Evolutionary conservation across 305 asterid genomes (phyloP), one percentile per base, ranked within the genome.

Genomic region (Stenogyne calaminthoides): DNA sequence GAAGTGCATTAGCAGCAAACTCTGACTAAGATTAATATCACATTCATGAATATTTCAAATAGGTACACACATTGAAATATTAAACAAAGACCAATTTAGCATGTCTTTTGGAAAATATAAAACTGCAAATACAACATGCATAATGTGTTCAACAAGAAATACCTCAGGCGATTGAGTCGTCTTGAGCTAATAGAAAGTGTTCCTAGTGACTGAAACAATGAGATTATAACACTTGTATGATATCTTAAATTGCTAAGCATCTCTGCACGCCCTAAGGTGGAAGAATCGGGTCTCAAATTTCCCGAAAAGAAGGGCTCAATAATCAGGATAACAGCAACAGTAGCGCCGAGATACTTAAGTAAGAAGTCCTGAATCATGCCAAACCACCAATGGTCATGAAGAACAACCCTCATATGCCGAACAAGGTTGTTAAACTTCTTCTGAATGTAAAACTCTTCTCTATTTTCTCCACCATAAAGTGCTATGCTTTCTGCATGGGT

Each of bases 331-430:
- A 95, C 98, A 76, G 99, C 98, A 85, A 95, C 96, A 59, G 99
- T 95, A 71, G 99, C 99, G 76, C 99, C 99, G 78, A 95, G 96
- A 85, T 95, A 95, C 89, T 95, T 95, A 73, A 90, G 84, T 73
- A 95, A 81, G 81, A 95, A 95, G 82, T 95, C 99, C 75, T 95
- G 98, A 84, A 95, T 95, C 99, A 95, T 95, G 89, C 99, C 99
- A 87, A 95, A 95, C 99, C 99, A 95, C 99, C 99, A 95, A 80
- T 91, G 96, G 44, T 95, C 96, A 82, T 92, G 98, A 85, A 90
- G 88, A 80, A 95, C 99, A 55, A 77, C 88, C 84, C 88, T 86
- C 96, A 91, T 89, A 63, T 95, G 99, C 80, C 68, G 79, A 78
- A 92, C 89, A 62, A 95, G 98, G 80, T 76, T 80, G 81, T 77